phyloP scores from a whole-genome alignment of 2,329 filamentous ascomycete genomes.

The Magnaporthiopsis incrustans region DNA sequence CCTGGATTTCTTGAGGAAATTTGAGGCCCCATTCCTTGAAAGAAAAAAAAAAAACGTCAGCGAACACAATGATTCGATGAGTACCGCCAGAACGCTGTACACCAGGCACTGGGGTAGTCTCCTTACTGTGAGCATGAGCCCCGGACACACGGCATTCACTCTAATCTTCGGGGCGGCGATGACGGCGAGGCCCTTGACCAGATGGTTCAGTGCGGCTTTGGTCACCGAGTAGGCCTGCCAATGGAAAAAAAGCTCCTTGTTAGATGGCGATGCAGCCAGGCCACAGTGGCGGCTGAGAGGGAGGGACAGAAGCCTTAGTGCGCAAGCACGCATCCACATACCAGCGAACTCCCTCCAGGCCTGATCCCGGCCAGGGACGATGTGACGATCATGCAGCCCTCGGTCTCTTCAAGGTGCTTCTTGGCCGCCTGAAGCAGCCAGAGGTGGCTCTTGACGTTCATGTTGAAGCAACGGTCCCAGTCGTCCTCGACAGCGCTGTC shows the following conservation, averaged over 20 bases:
- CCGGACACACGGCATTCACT: slow-evolving; percentile 52
- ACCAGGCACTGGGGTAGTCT: background rate
- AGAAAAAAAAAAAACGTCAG: background rate
- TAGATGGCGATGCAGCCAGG: background rate
- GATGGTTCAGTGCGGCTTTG: slow-evolving; percentile 63
- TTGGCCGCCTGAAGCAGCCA: slow-evolving; percentile 50
- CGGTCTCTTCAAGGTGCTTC: slow-evolving; percentile 43
- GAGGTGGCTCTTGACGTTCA: slow-evolving; percentile 56
- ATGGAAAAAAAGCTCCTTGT: background rate
- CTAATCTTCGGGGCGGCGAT: slow-evolving; percentile 46
- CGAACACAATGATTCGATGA: slow-evolving; percentile 6
- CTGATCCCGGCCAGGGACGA: slow-evolving; percentile 57
- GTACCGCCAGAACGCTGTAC: background rate
- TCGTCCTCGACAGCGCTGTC: slow-evolving; percentile 49
- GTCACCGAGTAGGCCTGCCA: slow-evolving; percentile 63
- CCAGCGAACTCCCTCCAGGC: slow-evolving; percentile 52
- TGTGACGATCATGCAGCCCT: slow-evolving; percentile 56
- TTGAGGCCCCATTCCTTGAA: slow-evolving; percentile 52
- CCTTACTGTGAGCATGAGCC: slow-evolving; percentile 39
- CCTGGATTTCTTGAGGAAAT: slow-evolving; percentile 49
- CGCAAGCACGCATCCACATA: slow-evolving; percentile 14
- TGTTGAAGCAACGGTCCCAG: slow-evolving; percentile 50
- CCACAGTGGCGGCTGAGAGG: background rate
- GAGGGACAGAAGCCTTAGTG: too few relatives aligned
- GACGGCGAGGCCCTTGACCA: slow-evolving; percentile 44